Evolutionary conservation across 129 eudicot species (phyloP).

Genomic region (Arctium minus): DNA sequence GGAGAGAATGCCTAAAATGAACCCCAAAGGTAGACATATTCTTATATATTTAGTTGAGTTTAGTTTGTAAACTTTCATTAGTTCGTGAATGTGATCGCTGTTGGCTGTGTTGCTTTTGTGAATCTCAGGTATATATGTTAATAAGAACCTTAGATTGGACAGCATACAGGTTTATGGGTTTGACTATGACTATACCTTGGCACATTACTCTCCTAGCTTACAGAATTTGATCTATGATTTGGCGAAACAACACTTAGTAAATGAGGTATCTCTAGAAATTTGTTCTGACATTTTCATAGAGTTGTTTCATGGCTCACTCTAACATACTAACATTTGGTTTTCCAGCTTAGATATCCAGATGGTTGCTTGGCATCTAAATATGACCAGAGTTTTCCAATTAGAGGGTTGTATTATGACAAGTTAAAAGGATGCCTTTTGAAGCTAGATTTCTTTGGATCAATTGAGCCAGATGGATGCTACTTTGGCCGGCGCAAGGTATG

Average conservation of each 20-base stretch:
- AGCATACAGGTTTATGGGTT: constrained; percentile 95
- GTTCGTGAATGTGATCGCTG: not conserved
- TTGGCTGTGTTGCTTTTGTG: constrained; percentile 18
- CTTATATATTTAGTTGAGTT: not conserved
- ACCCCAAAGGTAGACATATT: constrained; percentile 65
- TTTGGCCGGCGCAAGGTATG: constrained; percentile 93
- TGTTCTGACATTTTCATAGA: not conserved
- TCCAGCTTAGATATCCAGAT: constrained; percentile 88
- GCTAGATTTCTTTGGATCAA: constrained; percentile 97
- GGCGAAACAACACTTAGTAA: constrained; percentile 89
- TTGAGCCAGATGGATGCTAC: constrained; percentile 97
- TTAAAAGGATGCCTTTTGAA: constrained; percentile 89
- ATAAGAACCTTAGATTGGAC: constrained; percentile 92
- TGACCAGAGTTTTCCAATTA: constrained; percentile 82
- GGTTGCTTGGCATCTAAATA: constrained; percentile 81
- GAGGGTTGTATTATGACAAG: constrained; percentile 94
- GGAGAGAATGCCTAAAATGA: constrained; percentile 73
- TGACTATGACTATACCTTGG: constrained; percentile 95
- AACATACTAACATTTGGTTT: constrained; percentile 3
- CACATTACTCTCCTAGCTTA: constrained; percentile 81
- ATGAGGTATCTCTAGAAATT: constrained; percentile 57
- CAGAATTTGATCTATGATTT: constrained; percentile 80
- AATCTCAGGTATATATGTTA: constrained; percentile 75
- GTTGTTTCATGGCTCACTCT: not conserved
- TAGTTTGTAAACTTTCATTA: not conserved